Conservation (phyloP, 192 early-diverging fungal species). For the Geosiphon pyriformis region DNA sequence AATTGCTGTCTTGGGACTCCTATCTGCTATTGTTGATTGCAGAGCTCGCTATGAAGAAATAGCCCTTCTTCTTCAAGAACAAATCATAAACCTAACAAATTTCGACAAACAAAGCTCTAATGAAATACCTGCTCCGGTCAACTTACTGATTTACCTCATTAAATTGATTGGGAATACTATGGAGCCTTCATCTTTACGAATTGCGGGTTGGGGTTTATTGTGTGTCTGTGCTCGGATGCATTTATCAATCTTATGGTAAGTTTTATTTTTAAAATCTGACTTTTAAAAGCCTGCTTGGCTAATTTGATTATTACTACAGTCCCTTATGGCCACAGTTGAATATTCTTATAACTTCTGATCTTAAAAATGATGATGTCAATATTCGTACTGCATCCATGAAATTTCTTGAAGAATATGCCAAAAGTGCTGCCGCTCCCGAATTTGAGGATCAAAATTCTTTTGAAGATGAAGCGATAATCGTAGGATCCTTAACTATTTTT, state of each 20-base stretch:
- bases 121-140: neutral
- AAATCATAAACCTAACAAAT: neutral
- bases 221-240: slow-evolving; percentile 34
- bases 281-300: neutral
- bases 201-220: slow-evolving; percentile 41
- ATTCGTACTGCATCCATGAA: slow-evolving; percentile 35
- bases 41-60: slow-evolving; percentile 11
- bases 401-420: slow-evolving; percentile 42
- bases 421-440: slow-evolving; percentile 11
- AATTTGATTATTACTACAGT: slow-evolving; percentile 4
- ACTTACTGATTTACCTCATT: slow-evolving; percentile 27
- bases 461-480: neutral
- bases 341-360: slow-evolving; percentile 12
- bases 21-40: slow-evolving; percentile 14
- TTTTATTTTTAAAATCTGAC: neutral
- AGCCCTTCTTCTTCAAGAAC: neutral
- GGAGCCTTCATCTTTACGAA: slow-evolving; percentile 12
- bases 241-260: slow-evolving; percentile 18
- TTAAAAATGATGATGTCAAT: slow-evolving; percentile 29
- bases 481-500: neutral
- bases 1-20: neutral
- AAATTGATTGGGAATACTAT: slow-evolving; percentile 6
- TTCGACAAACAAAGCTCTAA: neutral
- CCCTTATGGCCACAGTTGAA: slow-evolving; percentile 32
- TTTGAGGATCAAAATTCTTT: neutral